These are phyloP conservation scores for Phytophthora colocasiae DNA, from an alignment of 352 stramenopile species.

Conservation along the genomic window DNA sequence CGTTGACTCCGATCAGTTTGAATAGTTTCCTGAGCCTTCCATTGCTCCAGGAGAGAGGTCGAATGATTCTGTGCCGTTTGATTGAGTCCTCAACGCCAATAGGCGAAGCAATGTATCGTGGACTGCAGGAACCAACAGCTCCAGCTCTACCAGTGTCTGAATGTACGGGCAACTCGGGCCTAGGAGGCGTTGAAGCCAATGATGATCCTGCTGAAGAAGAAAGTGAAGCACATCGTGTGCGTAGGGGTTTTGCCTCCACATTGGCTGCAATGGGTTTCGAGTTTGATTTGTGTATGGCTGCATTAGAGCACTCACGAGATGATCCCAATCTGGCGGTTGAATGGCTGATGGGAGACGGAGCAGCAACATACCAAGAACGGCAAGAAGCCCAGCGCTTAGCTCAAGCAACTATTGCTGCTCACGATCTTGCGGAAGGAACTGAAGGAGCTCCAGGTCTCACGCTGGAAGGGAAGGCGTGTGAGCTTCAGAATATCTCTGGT, in stretches of 20 bases:
- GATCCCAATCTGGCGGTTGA: conserved; percentile 87
- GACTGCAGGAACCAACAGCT: conserved; percentile 62
- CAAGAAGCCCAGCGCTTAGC: conserved; percentile 66
- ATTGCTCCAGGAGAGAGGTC: conserved; percentile 79
- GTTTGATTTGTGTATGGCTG: conserved; percentile 88
- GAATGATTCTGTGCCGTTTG: conserved; percentile 85
- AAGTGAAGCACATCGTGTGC: conserved; percentile 71
- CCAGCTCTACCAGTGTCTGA: conserved; percentile 35
- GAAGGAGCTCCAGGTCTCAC: conserved; percentile 31
- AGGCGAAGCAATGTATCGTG: conserved; percentile 80
- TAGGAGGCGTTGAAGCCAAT: conserved; percentile 39
- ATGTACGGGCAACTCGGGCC: conserved; percentile 1
- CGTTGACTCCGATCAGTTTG: conserved; percentile 69
- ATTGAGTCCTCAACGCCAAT: conserved; percentile 87
- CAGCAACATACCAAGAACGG: conserved; percentile 75
- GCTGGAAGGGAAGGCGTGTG: conserved; percentile 68
- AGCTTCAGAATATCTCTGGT: conserved; percentile 79
- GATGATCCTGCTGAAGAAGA: conserved; percentile 77
- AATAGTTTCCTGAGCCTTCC: conserved; percentile 79
- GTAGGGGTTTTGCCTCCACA: conserved; percentile 81
- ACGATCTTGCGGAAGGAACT: conserved; percentile 25
- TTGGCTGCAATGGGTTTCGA: conserved; percentile 90
- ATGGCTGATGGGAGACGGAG: conserved; percentile 86
- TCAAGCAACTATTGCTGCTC: conserved; percentile 49
- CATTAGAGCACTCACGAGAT: conserved; percentile 81